These are phyloP conservation scores for Funneliformis geosporum DNA, from an alignment of 192 early-diverging fungal genomes.

Conservation along the genomic window DNA sequence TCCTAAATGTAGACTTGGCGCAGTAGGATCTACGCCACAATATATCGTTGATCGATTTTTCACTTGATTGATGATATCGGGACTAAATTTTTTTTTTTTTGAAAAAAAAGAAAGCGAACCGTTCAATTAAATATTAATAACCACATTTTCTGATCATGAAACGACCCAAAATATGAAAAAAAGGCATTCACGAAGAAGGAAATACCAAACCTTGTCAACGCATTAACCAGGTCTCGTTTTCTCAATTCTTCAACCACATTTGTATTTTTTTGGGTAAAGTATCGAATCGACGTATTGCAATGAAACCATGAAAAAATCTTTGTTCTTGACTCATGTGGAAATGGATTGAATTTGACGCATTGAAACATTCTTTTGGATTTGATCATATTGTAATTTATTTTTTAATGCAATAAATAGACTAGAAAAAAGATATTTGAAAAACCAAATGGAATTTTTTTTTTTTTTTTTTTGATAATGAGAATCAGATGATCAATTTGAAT, in stretches of 20 bases:
- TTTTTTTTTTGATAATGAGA: no score
- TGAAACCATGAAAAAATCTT: neutral
- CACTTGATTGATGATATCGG: conserved; percentile 49
- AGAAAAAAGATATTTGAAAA: no score
- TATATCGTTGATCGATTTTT: conserved; percentile 66
- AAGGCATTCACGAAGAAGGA: neutral
- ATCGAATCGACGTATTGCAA: neutral
- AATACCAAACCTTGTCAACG: conserved; percentile 52
- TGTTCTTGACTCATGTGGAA: neutral
- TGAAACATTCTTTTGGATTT: neutral
- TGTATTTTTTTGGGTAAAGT: neutral
- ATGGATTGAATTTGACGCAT: neutral
- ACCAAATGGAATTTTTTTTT: no score
- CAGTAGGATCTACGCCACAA: conserved; percentile 94
- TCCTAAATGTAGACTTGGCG: conserved; percentile 85
- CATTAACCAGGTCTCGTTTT: conserved; percentile 53
- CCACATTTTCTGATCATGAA: no score
- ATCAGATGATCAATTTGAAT: no score
- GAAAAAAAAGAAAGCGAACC: conserved; percentile 12
- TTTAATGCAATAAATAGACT: no score
- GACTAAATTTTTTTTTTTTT: conserved; percentile 30
- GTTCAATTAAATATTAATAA: neutral
- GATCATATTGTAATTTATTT: neutral
- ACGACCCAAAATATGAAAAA: neutral
- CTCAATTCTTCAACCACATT: conserved; percentile 47